Base-by-base conservation (phyloP, 2,329 filamentous ascomycete species). In the Grosmannia huntii region DNA sequence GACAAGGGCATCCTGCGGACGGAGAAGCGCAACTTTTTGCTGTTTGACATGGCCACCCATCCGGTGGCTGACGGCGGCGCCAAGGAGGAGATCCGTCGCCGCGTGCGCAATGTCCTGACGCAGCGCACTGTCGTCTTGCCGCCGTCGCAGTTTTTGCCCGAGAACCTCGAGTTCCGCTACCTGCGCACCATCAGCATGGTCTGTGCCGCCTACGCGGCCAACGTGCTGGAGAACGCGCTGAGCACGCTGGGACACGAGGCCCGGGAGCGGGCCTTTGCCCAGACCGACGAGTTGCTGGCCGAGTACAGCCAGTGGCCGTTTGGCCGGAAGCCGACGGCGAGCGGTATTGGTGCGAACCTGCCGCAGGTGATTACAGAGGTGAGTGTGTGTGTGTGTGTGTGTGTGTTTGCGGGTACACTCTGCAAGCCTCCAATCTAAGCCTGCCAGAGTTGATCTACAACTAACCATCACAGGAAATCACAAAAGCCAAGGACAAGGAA, bases 11-110 rank as follows among this genome's bases (percentile, higher is more conserved):
- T 99, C 70, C 83, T 99, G 60, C 89, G 94, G 66, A 99, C 94
- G 61, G 94, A 99, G 74, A 99, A 99, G 79, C 90, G 90, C 74
- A 99, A 99, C 78, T 99, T 99, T 77, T 82, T 99, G 64, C 87
- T 99, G 63, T 99, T 99, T 78, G 94, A 99, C 76, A 99, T 99
- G 94, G 94, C 94, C 59, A 99, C 94, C 63, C 94, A 99, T 72
- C 94, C 94, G 49, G 91, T 99, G 60, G 92, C 90, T 63, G 94
- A 99, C 68, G 88, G 90, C 64, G 92, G 90, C 68, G 94, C 94
- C 68, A 99, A 99, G 77, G 94, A 97, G 69, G 94, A 99, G 76
- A 94, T 99, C 68, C 84, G 94, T 67, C 85, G 89, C 69, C 87
- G 94, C 66, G 92, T 97, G 64, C 86, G 92, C 69, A 95, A 89